Base-by-base conservation (phyloP, 257 asterid species). In the Ajuga chamaepitys region DNA sequence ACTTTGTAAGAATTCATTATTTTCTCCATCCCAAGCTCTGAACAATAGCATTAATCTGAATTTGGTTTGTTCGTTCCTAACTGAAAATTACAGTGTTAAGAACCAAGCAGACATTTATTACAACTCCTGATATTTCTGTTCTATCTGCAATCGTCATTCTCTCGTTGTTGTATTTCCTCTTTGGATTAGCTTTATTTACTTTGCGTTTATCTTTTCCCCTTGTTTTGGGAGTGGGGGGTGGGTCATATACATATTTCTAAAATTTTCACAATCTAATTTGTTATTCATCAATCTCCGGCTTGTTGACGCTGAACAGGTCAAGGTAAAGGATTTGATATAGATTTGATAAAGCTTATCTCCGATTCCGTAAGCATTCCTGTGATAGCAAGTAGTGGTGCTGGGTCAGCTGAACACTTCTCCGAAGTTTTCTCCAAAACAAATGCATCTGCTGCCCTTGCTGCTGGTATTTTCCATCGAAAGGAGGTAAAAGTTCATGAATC, bases 381-480 rank as follows among this genome's bases (percentile, higher is more conserved):
- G 35, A 89, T 93, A 72, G 99, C 99, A 24, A 89, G 99, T 69
- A 89, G 99, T 74, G 99, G 99, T 53, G 97, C 97, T 62, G 99
- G 99, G 44, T 45, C 80, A 7, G 87, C 62, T n/a, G 87, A 84
- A 58, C 99, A 93, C 77, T 89, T 93, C 62, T 83, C 97, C 1
- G 94, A 93, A 74, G 95, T 93, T 73, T 89, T 93, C 85, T 71
- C 67, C 7, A 67, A 84, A 77, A 93, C 99, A 73, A 89, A 84
- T 73, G 99, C 97, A 16, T 93, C 99, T 65, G 97, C 99, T 71
- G 97, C 97, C 74, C 96, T 93, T 74, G 99, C 97, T 79, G 99
- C 97, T 57, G 97, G 99, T 68, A 89, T 93, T 71, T 93, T 93
- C 81, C 97, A 93, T 16, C 77, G 99, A 20, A 93, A 87, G 73